These are phyloP conservation scores for Metschnikowia lachancei DNA, from an alignment of 805 yeast genomes.

Conservation along the genomic window DNA sequence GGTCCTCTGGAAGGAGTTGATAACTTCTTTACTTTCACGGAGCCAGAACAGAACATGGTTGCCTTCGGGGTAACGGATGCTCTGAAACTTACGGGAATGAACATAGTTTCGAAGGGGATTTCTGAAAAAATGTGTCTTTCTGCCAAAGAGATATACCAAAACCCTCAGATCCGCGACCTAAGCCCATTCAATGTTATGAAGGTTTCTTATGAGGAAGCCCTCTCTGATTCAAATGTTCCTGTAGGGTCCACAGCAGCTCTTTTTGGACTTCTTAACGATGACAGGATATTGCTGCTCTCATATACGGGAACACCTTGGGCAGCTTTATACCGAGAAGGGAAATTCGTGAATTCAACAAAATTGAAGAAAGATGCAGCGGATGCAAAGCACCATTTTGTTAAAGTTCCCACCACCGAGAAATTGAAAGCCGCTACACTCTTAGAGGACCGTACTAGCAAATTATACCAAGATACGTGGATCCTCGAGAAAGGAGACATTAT, in stretches of 20 bases:
- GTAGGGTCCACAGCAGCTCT: constrained; percentile 1
- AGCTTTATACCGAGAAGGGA: not conserved
- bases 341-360: not conserved
- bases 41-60: not conserved
- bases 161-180: not conserved
- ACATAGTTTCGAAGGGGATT: not conserved
- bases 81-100: not conserved
- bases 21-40: not conserved
- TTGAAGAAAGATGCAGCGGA: not conserved
- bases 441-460: not conserved
- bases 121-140: not conserved
- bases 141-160: not conserved
- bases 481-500: constrained; percentile 3
- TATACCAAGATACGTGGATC: not conserved
- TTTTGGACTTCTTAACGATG: not conserved
- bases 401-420: not conserved
- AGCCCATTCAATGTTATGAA: not conserved
- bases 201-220: not conserved
- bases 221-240: not conserved
- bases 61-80: not conserved
- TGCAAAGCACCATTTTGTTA: not conserved
- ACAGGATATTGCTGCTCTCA: not conserved
- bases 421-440: too few species aligned
- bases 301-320: not conserved
- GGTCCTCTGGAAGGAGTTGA: not conserved